phyloP scores from a whole-genome alignment of 768 basidiomycete species.

The Sporobolomyces phaffii region DNA sequence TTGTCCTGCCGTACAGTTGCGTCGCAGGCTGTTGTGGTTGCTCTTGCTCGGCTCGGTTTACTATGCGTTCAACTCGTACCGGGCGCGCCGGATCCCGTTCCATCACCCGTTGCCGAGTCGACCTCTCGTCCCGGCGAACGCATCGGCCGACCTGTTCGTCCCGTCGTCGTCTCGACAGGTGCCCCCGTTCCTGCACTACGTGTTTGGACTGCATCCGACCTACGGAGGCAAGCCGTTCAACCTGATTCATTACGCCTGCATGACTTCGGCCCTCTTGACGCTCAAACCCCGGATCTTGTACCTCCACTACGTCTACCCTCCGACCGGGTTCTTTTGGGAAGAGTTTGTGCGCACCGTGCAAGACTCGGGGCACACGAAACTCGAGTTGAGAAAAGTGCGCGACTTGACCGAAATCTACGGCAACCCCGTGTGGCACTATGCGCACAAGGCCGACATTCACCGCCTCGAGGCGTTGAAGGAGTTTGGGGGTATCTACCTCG shows the following conservation, averaged over 20 bases:
- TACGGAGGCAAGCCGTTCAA: conserved; percentile 38
- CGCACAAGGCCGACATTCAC: conserved; percentile 41
- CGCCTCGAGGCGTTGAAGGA: conserved; percentile 38
- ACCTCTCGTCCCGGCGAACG: background rate
- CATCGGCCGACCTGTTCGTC: background rate
- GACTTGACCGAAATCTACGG: conserved; percentile 35
- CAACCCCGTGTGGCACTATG: conserved; percentile 36
- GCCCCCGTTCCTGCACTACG: conserved; percentile 38
- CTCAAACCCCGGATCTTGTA: conserved; percentile 44
- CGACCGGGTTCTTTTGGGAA: conserved; percentile 46
- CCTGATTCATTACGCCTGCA: conserved; percentile 44
- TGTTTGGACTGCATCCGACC: conserved; percentile 44
- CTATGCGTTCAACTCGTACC: background rate
- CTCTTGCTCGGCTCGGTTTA: background rate
- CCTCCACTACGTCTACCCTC: conserved; percentile 45
- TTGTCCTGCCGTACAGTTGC: background rate
- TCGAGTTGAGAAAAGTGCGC: conserved; percentile 30
- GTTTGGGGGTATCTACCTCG: conserved; percentile 41
- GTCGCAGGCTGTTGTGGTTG: background rate
- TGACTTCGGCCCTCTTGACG: conserved; percentile 43
- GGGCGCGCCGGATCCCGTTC: conserved; percentile 31
- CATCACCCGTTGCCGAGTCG: conserved; percentile 18
- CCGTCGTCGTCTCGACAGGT: conserved; percentile 6
- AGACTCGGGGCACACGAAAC: conserved; percentile 7
- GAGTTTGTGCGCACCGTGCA: conserved; percentile 27